Evolutionary conservation across 2,329 filamentous ascomycete species (phyloP), one percentile per base, ranked within the genome.

Genomic region (Knoxdaviesia capensis): DNA sequence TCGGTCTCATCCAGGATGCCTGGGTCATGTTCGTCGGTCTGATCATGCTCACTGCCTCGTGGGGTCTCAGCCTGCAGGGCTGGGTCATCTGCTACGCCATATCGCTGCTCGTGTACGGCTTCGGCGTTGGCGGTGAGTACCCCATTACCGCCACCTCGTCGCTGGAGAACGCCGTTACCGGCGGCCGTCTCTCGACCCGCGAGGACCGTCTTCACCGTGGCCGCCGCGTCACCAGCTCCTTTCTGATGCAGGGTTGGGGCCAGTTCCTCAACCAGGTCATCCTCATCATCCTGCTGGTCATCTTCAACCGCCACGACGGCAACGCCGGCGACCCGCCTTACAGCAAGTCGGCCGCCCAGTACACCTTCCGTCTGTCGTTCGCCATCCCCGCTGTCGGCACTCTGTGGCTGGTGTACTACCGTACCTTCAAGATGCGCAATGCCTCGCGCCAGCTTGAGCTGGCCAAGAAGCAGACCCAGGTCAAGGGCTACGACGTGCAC

Each of bases 241-340:
- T 96, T 66, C 62, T 96, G 61, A 94, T 96, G 88, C 88, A 96
- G 62, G 88, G 88, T 43, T 96, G 88, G 88, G 88, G 88, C 49
- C 88, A 96, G 60, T 83, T 94, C 58, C 68, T 83, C 66, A 96
- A 96, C 72, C 88, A 94, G 62, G 79, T 81, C 51, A 62, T 93
- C 44, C 71, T 96, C 48, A 94, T 96, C 53, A 57, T 94, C 42
- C 67, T 92, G 41, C 73, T 94, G 45, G 68, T 92, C 51, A 81
- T 88, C 62, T 90, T 94, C 72, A 85, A 93, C 68, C 46, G 48
- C 31, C 46, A 48, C 36, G 30, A 34, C 33, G 47, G 47, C 11
- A 46, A 46, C 44, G 68, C 66, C 46, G 80, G 81, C 40, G 70
- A 75, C 43, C 74, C 81, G 28, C 85, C 86, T 3, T 94, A 94